Evolutionary conservation across 331 rosid species (phyloP), one percentile per base, ranked within the genome.

Genomic region (Malus hybrid): DNA sequence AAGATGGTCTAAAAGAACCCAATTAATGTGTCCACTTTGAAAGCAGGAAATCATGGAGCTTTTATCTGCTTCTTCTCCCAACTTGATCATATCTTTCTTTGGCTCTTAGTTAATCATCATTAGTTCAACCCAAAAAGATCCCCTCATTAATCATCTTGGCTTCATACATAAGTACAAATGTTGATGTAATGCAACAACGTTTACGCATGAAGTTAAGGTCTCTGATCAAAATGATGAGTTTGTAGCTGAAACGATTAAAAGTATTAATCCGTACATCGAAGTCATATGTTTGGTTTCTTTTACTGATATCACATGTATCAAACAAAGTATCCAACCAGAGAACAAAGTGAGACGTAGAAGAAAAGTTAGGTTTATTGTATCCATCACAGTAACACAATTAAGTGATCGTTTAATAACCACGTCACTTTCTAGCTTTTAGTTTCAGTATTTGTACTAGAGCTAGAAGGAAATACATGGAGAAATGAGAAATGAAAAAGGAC

Each of bases 11-110:
- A 65, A 59, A 70, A 74, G 73, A 60, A 73, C 74, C 81, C 76
- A 74, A 50, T 73, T 36, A 77, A 79, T 73, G 79, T 65, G 71
- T 80, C 91, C 75, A 78, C 88, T 80, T 82, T 65, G 61, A 88
- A 86, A 83, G 80, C 71, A 63, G 48, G 59, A 63, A 63, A 79
- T 77, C 85, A 78, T 74, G 73, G 75, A 83, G 73, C 48, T 39
- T 73, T 78, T 81, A 79, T 81, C 77, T 71, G 85, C 87, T 69
- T 85, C 39, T 4, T 14, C 77, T 76, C 83, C 89, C 60, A 73
- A 65, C 83, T 76, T 83, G 80, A 85, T 81, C 73, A 56, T 73
- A 71, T 79, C 33, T 78, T 42, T 63, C 62, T 63, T 83, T 73
- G 65, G 67, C 61, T 62, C 65, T 22, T 44, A 63, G 36, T 63